These are phyloP conservation scores for Apium graveolens DNA, from an alignment of 129 eudicot species.

Conservation along the genomic window DNA sequence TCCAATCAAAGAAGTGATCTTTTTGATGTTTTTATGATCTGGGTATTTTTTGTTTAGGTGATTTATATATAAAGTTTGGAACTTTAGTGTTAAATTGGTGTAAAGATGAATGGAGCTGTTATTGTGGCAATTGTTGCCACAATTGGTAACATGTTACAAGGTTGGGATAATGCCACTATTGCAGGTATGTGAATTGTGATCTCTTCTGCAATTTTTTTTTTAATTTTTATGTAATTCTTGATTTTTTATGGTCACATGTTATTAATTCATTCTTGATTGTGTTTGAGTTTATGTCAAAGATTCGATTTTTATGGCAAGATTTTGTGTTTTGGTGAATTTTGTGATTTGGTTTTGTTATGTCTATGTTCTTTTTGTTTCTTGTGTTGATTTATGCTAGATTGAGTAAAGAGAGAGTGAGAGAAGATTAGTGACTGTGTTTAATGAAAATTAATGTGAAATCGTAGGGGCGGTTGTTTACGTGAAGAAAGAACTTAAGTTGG, in stretches of 20 bases:
- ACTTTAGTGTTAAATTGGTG: neutral
- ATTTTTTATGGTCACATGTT: neutral
- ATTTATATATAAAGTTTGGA: neutral
- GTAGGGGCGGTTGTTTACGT: conserved; percentile 49
- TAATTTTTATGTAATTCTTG: neutral
- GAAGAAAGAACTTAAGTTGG: conserved; percentile 34
- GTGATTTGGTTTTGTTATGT: too few species aligned
- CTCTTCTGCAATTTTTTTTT: conserved; percentile 7
- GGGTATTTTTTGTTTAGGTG: neutral
- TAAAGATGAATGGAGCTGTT: conserved; percentile 61
- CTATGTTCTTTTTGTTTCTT: neutral
- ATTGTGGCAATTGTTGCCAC: conserved; percentile 64
- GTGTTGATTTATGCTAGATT: neutral
- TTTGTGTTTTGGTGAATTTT: neutral
- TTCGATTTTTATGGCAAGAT: neutral
- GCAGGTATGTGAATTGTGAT: conserved; percentile 55
- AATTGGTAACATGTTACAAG: conserved; percentile 69
- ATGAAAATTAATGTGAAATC: neutral
- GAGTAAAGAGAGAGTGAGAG: neutral
- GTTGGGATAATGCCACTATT: conserved; percentile 83
- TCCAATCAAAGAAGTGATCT: neutral
- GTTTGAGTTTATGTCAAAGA: neutral
- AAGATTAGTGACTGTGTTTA: neutral
- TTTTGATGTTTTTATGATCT: neutral
- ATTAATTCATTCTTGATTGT: neutral